These are phyloP conservation scores for Boletus vinaceobasis DNA, from an alignment of 768 basidiomycete genomes.

Conservation along the genomic window DNA sequence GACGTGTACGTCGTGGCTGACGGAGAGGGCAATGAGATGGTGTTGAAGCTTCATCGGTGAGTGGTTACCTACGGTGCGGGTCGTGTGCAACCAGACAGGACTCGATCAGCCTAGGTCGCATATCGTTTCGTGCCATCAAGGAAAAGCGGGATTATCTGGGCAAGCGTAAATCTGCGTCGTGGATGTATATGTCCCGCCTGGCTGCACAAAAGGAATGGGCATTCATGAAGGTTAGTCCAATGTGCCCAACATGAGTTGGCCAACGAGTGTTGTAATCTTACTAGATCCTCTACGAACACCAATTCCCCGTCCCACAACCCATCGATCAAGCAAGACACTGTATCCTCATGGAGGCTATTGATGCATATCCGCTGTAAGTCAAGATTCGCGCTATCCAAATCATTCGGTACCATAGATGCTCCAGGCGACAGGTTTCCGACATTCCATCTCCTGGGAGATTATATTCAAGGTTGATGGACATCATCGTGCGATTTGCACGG, in stretches of 20 bases:
- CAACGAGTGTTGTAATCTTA: not conserved
- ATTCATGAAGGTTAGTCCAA: slow-evolving; percentile 85
- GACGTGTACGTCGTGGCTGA: slow-evolving; percentile 92
- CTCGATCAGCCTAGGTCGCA: slow-evolving; percentile 76
- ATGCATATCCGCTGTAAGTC: slow-evolving; percentile 88
- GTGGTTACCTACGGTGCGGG: not conserved
- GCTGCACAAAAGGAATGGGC: slow-evolving; percentile 98
- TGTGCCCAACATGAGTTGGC: not conserved
- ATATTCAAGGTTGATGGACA: slow-evolving; percentile 90
- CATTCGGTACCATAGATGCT: slow-evolving; percentile 1
- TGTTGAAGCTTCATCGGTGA: slow-evolving; percentile 91
- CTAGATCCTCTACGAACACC: slow-evolving; percentile 87
- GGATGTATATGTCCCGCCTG: slow-evolving; percentile 99
- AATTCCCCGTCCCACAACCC: slow-evolving; percentile 89
- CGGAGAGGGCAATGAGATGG: slow-evolving; percentile 78
- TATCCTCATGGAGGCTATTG: slow-evolving; percentile 93
- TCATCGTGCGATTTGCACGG: slow-evolving; percentile 91
- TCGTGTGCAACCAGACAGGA: slow-evolving; percentile 2
- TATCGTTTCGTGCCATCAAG: slow-evolving; percentile 96
- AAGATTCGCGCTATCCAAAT: not conserved
- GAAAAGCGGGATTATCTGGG: slow-evolving; percentile 95
- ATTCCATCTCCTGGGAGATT: slow-evolving; percentile 84
- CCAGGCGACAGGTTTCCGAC: slow-evolving; percentile 82
- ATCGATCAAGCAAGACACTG: slow-evolving; percentile 95
- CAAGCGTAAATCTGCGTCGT: slow-evolving; percentile 91